A percentile compares a stretch with the other conserved stretches of the same genome.
phyloP scores from a whole-genome alignment of 441 rosid species.

The Corymbia calophylla region DNA sequence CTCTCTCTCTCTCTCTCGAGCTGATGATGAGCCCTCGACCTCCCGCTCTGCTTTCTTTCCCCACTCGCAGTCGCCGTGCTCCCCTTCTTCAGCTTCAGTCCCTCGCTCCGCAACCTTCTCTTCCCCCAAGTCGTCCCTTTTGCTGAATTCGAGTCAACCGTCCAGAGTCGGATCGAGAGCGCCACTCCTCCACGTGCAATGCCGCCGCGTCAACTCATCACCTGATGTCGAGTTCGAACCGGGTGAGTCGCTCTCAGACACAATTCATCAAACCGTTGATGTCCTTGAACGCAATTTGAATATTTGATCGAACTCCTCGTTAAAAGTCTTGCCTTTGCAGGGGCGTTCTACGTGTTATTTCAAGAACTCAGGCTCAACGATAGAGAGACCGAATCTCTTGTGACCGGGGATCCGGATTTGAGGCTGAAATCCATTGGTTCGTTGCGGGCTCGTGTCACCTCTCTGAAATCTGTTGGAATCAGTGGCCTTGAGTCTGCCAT shows the following conservation, averaged over 20 bases:
- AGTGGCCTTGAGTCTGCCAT: too few species aligned
- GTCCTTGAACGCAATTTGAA: not conserved
- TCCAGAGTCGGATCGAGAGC: not conserved
- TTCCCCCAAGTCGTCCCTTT: not conserved
- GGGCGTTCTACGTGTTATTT: constrained; percentile 25
- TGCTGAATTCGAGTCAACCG: not conserved
- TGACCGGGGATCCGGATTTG: too few species aligned
- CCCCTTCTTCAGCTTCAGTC: not conserved
- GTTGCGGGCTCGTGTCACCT: too few species aligned
- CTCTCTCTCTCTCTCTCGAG: not conserved
- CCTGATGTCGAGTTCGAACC: not conserved
- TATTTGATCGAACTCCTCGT: not conserved
- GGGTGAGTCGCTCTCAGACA: constrained; percentile 24
- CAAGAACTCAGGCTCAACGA: constrained; percentile 33
- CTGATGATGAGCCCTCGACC: not conserved
- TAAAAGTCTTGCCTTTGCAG: constrained; percentile 26
- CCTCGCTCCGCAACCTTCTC: not conserved
- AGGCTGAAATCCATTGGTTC: too few species aligned
- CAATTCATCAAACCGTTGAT: not conserved
- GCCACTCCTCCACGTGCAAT: not conserved
- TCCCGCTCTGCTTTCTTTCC: not conserved
- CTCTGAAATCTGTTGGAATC: too few species aligned
- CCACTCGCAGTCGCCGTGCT: not conserved
- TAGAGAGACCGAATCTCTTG: too few species aligned
- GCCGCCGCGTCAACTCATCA: not conserved